Conservation (phyloP, 1,139 yeast genomes). For the Diutina pseudorugosa region DNA sequence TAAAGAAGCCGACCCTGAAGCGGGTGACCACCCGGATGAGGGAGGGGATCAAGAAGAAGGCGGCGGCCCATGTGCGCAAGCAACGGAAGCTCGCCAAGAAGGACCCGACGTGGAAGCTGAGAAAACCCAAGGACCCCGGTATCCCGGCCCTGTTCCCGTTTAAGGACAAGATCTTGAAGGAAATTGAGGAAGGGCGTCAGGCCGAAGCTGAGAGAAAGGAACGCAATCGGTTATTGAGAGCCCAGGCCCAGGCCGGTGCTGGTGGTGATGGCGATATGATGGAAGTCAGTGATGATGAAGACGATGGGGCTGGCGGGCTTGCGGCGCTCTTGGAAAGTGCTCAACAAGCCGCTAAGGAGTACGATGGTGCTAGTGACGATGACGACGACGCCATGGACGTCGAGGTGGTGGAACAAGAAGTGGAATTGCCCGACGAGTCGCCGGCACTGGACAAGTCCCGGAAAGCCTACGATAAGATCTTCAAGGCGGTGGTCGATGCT, state of each 20-base stretch:
- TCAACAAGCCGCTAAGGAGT: constrained; percentile 68
- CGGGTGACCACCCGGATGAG: constrained; percentile 85
- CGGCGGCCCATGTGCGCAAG: constrained; percentile 83
- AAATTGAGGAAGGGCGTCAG: constrained; percentile 65
- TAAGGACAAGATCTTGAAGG: constrained; percentile 69
- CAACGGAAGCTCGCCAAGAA: constrained; percentile 72
- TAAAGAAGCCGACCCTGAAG: constrained; percentile 65
- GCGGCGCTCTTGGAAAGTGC: constrained; percentile 87
- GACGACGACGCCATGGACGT: constrained; percentile 24
- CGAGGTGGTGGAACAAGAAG: constrained; percentile 26
- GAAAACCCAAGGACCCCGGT: constrained; percentile 76
- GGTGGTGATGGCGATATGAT: constrained; percentile 28
- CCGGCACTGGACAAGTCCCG: constrained; percentile 64
- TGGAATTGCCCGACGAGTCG: constrained; percentile 13
- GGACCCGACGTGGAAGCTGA: constrained; percentile 89
- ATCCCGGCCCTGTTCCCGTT: constrained; percentile 93
- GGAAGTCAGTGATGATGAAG: constrained; percentile 26
- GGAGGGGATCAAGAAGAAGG: constrained; percentile 93
- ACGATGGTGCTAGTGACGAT: constrained; percentile 39
- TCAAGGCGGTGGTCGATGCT: constrained; percentile 71
- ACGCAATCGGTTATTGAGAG: constrained; percentile 31
- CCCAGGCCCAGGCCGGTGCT: constrained; percentile 35
- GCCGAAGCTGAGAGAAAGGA: constrained; percentile 51
- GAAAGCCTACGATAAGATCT: constrained; percentile 84
- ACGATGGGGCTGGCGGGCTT: constrained; percentile 41